Evolutionary conservation across 1,284 basidiomycete genomes (phyloP).

Genomic region (Mycocalia duriaeana): DNA sequence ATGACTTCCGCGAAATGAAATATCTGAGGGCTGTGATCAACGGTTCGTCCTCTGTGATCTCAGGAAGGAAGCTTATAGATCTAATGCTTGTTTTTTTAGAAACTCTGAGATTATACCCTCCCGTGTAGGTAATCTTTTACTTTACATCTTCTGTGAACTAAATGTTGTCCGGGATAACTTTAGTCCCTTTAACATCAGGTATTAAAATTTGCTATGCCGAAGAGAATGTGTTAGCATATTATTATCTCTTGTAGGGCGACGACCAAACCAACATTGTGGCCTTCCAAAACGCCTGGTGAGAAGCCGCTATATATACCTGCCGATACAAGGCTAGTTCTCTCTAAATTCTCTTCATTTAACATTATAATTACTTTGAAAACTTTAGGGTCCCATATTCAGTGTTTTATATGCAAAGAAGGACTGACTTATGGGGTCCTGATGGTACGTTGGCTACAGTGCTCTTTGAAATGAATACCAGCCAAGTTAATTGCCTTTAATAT

Average conservation of each 20-base stretch:
- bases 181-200: constrained; percentile 30
- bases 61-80: background rate
- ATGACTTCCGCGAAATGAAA: constrained; percentile 39
- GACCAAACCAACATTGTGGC: constrained; percentile 20
- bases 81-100: constrained; percentile 14
- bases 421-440: constrained; percentile 36
- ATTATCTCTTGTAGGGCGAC: constrained; percentile 12
- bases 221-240: background rate
- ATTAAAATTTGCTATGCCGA: constrained; percentile 1
- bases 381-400: constrained; percentile 25
- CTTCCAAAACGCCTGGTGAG: constrained; percentile 14
- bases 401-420: constrained; percentile 32
- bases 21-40: constrained; percentile 42
- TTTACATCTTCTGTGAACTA: background rate
- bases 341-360: background rate
- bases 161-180: background rate
- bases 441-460: constrained; percentile 25
- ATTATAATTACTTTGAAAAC: background rate
- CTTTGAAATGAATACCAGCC: background rate
- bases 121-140: constrained; percentile 21
- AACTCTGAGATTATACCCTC: constrained; percentile 28
- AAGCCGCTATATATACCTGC: constrained; percentile 24
- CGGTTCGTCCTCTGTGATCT: constrained; percentile 20
- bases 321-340: constrained; percentile 17
- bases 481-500: background rate